Base-by-base conservation (phyloP, 768 basidiomycete genomes). In the Dentipellis fragilis region DNA sequence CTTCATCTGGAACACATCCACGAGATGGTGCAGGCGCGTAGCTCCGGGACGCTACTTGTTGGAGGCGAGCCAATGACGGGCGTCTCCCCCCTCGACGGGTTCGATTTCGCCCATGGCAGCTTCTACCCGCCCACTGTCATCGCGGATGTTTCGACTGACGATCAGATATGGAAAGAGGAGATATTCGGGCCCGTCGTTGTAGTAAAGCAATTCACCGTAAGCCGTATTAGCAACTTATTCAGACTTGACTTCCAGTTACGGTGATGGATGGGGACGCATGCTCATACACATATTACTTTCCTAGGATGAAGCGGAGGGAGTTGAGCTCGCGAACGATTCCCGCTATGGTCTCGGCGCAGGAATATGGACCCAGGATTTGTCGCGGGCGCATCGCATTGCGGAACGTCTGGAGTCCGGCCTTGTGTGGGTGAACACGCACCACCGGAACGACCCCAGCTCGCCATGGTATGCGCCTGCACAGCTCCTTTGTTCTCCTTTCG, bases 381-480 rank as follows among this genome's bases (percentile, higher is more conserved):
- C 88, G 0, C 75, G 82, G 54, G 89, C 86, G 10, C 89, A 92
- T 65, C 81, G 85, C 3, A 78, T 90, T 2, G 78, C 89, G 6
- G 77, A 76, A 51, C 72, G 72, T 36, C 82, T 93, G 37, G 76
- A 93, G 60, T 73, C 84, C 16, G 91, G 91, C 4, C 64, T 93
- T 34, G 85, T 88, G 47, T 93, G 91, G 91, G 80, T 92, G 38
- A 93, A 93, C 65, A 90, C 87, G 0, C 89, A 92, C 61, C 91
- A 93, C 64, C 79, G 90, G 48, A 93, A 93, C 62, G 89, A 93
- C 64, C 91, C 91, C 8, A 87, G 85, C 59, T 90, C 87, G 35
- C 89, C 91, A 40, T 93, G 91, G 90, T 89, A 65, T 39, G 78
- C 3, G n/a, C 38, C 19, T 16, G 5, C 52, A 40, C 11, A 4